Conservation (phyloP, 2,329 filamentous ascomycete genomes). For the Fusarium burgessii region DNA sequence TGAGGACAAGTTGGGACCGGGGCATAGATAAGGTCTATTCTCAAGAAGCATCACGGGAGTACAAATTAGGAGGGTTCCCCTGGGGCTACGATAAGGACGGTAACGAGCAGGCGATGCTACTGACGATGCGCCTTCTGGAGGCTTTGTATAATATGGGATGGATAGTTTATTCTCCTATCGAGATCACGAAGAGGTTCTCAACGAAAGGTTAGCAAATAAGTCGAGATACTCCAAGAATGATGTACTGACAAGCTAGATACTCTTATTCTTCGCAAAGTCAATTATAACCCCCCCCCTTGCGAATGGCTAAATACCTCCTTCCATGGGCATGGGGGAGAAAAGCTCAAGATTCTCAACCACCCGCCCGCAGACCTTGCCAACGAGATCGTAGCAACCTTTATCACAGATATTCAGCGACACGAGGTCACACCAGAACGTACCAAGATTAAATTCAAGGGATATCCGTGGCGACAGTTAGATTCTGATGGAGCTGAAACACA, state of each 20-base stretch:
- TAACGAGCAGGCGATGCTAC: conserved; percentile 12
- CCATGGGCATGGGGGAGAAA: conserved; percentile 17
- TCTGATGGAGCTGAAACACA: conserved; percentile 1
- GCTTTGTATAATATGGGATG: conserved; percentile 2
- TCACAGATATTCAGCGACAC: conserved; percentile 6
- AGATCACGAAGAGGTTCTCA: conserved; percentile 8
- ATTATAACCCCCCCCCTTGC: accelerated
- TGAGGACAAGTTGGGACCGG: conserved; percentile 5
- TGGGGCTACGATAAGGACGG: conserved; percentile 19
- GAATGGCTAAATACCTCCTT: conserved; percentile 31
- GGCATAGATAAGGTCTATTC: conserved; percentile 16
- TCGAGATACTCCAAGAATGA: accelerated
- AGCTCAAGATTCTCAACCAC: conserved; percentile 26
- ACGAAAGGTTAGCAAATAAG: conserved; percentile 4
- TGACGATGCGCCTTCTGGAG: conserved; percentile 18
- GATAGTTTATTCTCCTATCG: conserved; percentile 19
- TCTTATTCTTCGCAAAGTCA: conserved; percentile 17
- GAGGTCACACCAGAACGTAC: not conserved
- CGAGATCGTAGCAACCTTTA: conserved; percentile 1
- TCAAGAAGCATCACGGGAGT: conserved; percentile 5
- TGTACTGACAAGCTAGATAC: not conserved
- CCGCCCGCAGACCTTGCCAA: conserved; percentile 4
- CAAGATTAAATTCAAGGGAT: conserved; percentile 26
- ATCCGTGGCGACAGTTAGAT: not conserved
- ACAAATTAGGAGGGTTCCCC: conserved; percentile 17